phyloP scores from a whole-genome alignment of 768 basidiomycete species.

The Lentinula detonsa region DNA sequence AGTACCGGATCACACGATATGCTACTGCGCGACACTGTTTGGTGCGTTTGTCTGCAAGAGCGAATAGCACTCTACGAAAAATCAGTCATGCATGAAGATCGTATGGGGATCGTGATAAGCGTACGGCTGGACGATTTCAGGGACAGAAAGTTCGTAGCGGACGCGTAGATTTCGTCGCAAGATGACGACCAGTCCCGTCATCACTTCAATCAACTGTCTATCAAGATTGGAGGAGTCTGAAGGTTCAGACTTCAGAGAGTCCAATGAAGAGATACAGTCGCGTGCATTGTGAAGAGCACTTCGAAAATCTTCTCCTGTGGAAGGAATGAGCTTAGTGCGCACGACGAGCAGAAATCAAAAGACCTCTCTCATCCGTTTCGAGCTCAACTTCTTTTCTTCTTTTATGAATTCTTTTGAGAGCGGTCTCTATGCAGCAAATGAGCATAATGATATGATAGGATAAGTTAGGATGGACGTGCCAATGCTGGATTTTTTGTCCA shows the following conservation, averaged over 20 bases:
- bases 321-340: background rate
- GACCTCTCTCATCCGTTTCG: constrained; percentile 30
- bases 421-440: background rate
- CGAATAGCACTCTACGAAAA: constrained; percentile 64
- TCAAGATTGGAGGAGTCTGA: constrained; percentile 38
- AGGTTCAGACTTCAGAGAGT: constrained; percentile 34
- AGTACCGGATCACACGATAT: constrained; percentile 79
- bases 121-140: constrained; percentile 72
- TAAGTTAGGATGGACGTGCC: constrained; percentile 28
- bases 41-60: constrained; percentile 67
- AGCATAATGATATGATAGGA: background rate
- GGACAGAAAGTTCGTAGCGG: constrained; percentile 64
- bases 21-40: constrained; percentile 74
- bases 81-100: constrained; percentile 7
- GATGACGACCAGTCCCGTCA: constrained; percentile 58
- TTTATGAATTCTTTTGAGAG: background rate
- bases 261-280: constrained; percentile 50
- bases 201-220: constrained; percentile 52
- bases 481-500: constrained; percentile 45
- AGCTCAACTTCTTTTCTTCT: constrained; percentile 11
- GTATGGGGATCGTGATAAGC: constrained; percentile 20
- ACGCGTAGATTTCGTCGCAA: constrained; percentile 71
- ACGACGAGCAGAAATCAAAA: background rate
- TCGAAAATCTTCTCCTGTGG: constrained; percentile 58
- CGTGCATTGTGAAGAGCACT: constrained; percentile 64